phyloP scores from a whole-genome alignment of 495 filamentous ascomycete genomes.

The Symbiotaphrina buchneri region DNA sequence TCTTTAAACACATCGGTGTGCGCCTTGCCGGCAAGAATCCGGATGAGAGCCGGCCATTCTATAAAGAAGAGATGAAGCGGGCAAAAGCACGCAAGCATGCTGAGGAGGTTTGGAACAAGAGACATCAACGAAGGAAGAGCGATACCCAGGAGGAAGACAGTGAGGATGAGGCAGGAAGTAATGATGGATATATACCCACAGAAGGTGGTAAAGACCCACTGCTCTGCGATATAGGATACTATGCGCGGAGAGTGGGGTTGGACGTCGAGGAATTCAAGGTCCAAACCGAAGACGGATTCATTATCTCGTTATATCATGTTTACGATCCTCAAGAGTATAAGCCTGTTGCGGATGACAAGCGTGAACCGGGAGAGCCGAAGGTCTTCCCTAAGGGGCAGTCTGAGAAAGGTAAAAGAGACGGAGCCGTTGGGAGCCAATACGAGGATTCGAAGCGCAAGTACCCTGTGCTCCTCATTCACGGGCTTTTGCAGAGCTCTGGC shows the following conservation, averaged over 20 bases:
- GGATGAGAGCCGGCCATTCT: conserved; percentile 37
- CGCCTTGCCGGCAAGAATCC: conserved; percentile 31
- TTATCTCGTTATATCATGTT: conserved; percentile 73
- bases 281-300: conserved; percentile 86
- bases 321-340: conserved; percentile 63
- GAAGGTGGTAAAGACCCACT: conserved; percentile 66
- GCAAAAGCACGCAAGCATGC: conserved; percentile 27
- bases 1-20: conserved; percentile 21
- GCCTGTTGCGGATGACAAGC: conserved; percentile 14
- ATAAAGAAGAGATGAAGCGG: conserved; percentile 40
- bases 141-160: conserved; percentile 12
- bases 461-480: conserved; percentile 75
- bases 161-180: conserved; percentile 13
- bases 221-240: conserved; percentile 62
- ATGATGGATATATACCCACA: conserved; percentile 38
- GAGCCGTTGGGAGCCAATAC: conserved; percentile 4
- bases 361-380: conserved; percentile 18
- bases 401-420: neutral
- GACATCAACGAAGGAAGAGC: conserved; percentile 9
- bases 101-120: conserved; percentile 34
- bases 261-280: conserved; percentile 70
- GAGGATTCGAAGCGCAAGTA: conserved; percentile 35
- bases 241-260: conserved; percentile 70
- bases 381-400: conserved; percentile 9
- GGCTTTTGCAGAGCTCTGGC: conserved; percentile 68